A percentile compares a stretch with the other conserved stretches of the same genome.
These are phyloP conservation scores for Durusdinium trenchii DNA, from an alignment of 73 alveolate species.

Conservation along the genomic window DNA sequence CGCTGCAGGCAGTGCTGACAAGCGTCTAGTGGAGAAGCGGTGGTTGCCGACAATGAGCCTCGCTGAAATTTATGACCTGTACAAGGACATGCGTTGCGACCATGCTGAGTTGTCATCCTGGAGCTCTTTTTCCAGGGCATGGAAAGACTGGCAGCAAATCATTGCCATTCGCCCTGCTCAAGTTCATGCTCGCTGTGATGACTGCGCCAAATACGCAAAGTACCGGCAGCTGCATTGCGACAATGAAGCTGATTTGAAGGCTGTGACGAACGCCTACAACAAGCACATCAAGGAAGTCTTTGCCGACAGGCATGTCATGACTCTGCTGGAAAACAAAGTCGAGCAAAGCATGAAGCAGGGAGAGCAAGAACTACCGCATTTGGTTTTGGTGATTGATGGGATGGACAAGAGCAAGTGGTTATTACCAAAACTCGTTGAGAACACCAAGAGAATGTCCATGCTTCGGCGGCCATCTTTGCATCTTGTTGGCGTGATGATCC, in stretches of 20 bases:
- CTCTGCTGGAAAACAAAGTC: not conserved
- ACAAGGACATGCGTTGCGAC: constrained; percentile 10
- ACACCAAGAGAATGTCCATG: not conserved
- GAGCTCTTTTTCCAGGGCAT: not conserved
- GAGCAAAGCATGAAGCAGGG: constrained; percentile 1
- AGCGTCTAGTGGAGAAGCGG: not conserved
- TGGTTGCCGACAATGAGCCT: constrained; percentile 49
- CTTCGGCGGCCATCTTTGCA: constrained; percentile 49
- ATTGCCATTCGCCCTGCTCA: not conserved
- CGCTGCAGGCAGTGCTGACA: not conserved
- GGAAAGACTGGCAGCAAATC: not conserved
- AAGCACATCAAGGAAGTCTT: constrained; percentile 12
- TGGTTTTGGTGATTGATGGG: constrained; percentile 4
- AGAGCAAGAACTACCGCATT: not conserved
- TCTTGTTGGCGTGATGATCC: constrained; percentile 2
- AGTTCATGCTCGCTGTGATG: constrained; percentile 38
- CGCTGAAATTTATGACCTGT: constrained; percentile 24
- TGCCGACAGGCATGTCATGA: not conserved
- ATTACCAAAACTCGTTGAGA: not conserved
- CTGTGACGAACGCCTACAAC: constrained; percentile 20
- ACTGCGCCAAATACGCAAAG: constrained; percentile 38
- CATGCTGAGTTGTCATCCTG: not conserved
- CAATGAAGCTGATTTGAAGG: constrained; percentile 5
- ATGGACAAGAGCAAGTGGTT: constrained; percentile 45
- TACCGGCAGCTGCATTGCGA: not conserved